Evolutionary conservation across 768 basidiomycete genomes (phyloP), one percentile per base, ranked within the genome.

Genomic region (Collybiopsis confluens): DNA sequence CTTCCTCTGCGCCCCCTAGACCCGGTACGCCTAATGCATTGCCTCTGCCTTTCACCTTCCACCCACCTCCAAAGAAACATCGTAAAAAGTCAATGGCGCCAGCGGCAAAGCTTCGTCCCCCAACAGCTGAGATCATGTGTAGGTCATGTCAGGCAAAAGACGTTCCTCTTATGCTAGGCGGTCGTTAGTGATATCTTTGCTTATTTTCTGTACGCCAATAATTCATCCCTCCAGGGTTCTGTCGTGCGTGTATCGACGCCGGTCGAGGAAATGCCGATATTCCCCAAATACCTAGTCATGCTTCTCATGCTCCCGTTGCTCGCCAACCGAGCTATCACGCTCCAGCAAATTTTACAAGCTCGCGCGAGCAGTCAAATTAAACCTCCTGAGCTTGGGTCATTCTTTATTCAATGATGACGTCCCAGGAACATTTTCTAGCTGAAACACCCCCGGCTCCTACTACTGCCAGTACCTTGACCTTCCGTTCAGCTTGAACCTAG

Each of bases 131-230:
- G 40, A 81, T 82, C 7, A 69, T 76, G 28, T 90, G 88, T 57
- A 68, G 76, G 36, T 68, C 78, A 5, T 90, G 88, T 64, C 77
- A 78, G 41, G 76, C 80, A 63, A 79, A 76, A 15, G 85, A 87
- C 61, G 88, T 90, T 13, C 88, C 88, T 6, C 72, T 90, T n/a
- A 80, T 89, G 49, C 73, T 84, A 64, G 86, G 86, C 54, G 88
- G 88, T 38, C 77, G 88, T 89, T 59, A 76, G 87, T 76, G 23
- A 4, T 51, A 46, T 7, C 43, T 18, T 27, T 35, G 10, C 42
- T 33, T 18, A 8, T 5, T 10, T 23, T 13, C 42, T 18, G 36
- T 4, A 38, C 13, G 36, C 33, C 26, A 20, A 16, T n/a, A 45
- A 30, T 57, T 28, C 21, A 21, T 33, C 28, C 30, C 16, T n/a